Base-by-base conservation (phyloP, 2,329 filamentous ascomycete genomes). In the Neonectria magnoliae region DNA sequence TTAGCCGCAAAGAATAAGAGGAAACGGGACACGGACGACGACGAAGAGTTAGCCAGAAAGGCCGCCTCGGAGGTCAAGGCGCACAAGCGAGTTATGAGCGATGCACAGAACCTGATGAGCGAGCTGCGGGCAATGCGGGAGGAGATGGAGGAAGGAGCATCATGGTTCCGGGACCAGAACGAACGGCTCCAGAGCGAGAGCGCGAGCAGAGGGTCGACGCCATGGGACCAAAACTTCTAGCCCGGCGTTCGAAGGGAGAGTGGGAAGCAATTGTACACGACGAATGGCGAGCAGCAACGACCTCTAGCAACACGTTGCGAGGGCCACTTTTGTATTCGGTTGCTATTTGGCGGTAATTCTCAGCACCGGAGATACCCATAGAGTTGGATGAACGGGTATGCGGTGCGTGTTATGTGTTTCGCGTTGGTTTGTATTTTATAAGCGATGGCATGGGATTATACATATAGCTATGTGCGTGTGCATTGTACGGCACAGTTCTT, bases 121-220 rank as follows among this genome's bases (percentile, higher is more conserved):
- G 81, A 84, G 66, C 77, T 85, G 44, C 77, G 77, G 41, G 76
- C 77, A 55, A 76, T 82, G 68, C 77, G 81, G 14, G 75, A 80
- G 61, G 82, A 84, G 61, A 78, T 85, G 74, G 81, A 84, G 65
- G 78, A 84, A 66, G 82, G 79, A 16, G 78, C 77, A n/a, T 76
- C 78, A 20, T 85, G 83, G 83, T 84, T 81, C 70, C 76, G 75
- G 57, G 78, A 80, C 57, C 82, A 85, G 71, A 83, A 80, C 41
- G 78, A 81, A 58, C 77, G 76, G 44, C 65, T 85, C 65, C 78
- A 80, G 57, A 79, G 76, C 62, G 79, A 81, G 60, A 57, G 75
- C 42, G 62, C 67, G 42, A 81, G 76, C 55, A 75, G 77, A 62
- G 75, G 66, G 6, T 76, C 75, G 29, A 77, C 79, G 38, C 77